phyloP scores from a whole-genome alignment of 2,329 filamentous ascomycete genomes.

The Curvularia eragrostidis region DNA sequence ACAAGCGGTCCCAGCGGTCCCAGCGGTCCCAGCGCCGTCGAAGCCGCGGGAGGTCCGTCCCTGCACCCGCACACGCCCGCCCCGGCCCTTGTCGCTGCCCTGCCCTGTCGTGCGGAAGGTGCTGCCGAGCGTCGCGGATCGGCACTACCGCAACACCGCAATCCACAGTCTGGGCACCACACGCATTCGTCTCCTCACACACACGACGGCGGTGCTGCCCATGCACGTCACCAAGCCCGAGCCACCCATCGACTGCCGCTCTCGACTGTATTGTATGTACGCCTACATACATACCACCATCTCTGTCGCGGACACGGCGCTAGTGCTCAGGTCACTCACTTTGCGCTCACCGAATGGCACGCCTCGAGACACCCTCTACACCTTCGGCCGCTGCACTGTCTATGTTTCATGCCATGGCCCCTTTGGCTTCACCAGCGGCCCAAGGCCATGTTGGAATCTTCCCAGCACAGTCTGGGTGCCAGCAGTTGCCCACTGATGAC shows the following conservation, averaged over 20 bases:
- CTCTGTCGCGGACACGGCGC: not conserved
- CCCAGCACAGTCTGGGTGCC: not conserved
- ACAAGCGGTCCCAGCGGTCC: too few species aligned
- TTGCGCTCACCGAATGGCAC: not conserved
- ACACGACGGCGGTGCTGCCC: not conserved
- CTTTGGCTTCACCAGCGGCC: not conserved
- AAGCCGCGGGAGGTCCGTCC: constrained; percentile 14
- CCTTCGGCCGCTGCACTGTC: not conserved
- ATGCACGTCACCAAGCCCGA: not conserved
- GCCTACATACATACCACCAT: not conserved
- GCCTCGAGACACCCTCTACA: not conserved
- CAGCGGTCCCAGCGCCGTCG: too few species aligned
- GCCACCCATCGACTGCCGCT: not conserved
- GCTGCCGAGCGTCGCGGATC: not conserved
- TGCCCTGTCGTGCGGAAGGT: constrained; percentile 2
- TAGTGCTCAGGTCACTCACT: constrained; percentile 5
- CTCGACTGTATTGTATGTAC: too few species aligned
- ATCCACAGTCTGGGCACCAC: too few species aligned
- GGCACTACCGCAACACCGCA: not conserved
- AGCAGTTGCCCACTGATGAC: not conserved
- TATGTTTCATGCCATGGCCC: not conserved
- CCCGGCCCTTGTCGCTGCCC: not conserved
- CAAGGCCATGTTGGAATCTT: not conserved
- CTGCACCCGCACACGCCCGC: constrained; percentile 7
- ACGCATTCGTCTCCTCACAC: not conserved